phyloP scores from a whole-genome alignment of 1,284 basidiomycete species.

The Malassezia furfur region DNA sequence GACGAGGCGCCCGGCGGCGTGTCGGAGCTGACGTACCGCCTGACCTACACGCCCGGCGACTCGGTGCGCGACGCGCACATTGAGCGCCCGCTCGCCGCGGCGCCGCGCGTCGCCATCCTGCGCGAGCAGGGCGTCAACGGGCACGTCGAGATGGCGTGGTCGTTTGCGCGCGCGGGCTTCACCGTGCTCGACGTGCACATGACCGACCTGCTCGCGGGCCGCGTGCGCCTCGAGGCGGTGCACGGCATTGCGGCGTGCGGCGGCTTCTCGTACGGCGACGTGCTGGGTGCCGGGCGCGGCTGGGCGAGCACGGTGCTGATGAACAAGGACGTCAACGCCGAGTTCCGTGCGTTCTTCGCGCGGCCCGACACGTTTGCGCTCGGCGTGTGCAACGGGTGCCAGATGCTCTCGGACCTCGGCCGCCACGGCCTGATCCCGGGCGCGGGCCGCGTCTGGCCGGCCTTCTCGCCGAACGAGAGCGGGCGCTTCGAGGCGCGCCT shows the following conservation, averaged over 20 bases:
- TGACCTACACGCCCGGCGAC: constrained; percentile 39
- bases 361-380: constrained; percentile 73
- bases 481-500: constrained; percentile 86
- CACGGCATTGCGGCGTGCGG: constrained; percentile 87
- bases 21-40: constrained; percentile 50
- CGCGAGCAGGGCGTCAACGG: constrained; percentile 98
- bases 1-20: constrained; percentile 24
- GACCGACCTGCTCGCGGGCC: constrained; percentile 80
- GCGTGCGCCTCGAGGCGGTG: constrained; percentile 61
- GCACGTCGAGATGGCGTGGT: constrained; percentile 96
- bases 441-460: constrained; percentile 67
- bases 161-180: constrained; percentile 86
- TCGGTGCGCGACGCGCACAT: constrained; percentile 17
- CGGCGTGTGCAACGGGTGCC: constrained; percentile 96
- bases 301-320: constrained; percentile 92
- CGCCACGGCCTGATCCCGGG: constrained; percentile 65
- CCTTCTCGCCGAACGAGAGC: constrained; percentile 78
- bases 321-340: constrained; percentile 61
- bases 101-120: constrained; percentile 85
- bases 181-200: constrained; percentile 93
- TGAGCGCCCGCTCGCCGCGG: constrained; percentile 43
- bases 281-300: constrained; percentile 90
- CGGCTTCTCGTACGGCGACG: constrained; percentile 97
- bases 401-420: constrained; percentile 82
- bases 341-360: constrained; percentile 65